Evolutionary conservation across 129 eudicot genomes (phyloP).

Genomic region (Mikania micrantha): DNA sequence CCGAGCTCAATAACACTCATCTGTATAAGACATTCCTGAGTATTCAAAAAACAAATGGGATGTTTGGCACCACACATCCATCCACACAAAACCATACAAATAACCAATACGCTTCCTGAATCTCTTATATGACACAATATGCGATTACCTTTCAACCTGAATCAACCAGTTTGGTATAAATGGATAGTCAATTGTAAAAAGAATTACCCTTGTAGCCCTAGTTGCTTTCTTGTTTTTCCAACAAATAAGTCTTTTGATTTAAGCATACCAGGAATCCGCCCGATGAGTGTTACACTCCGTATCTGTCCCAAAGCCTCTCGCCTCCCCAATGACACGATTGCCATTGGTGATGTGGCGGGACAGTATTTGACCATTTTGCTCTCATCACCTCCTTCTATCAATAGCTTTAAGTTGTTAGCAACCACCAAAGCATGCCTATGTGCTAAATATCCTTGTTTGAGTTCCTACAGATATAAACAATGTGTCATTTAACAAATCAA

Average conservation of each 20-base stretch:
- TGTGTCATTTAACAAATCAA: not conserved
- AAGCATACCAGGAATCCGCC: conserved; percentile 62
- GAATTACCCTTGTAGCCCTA: conserved; percentile 40
- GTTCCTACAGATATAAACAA: conserved; percentile 38
- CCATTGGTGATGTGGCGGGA: conserved; percentile 46
- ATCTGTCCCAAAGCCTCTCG: conserved; percentile 47
- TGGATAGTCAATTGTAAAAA: not conserved
- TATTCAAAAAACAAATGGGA: not conserved
- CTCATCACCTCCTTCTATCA: conserved; percentile 34
- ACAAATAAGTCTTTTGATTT: conserved; percentile 76
- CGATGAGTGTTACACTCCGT: conserved; percentile 36
- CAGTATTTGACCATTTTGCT: conserved; percentile 35
- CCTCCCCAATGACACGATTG: conserved; percentile 59
- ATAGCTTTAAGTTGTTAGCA: conserved; percentile 44
- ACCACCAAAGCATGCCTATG: conserved; percentile 47
- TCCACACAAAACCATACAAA: not conserved
- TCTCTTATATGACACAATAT: not conserved
- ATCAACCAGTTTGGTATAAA: conserved; percentile 2
- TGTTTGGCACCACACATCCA: not conserved
- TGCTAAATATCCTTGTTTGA: conserved; percentile 73
- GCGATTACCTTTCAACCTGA: not conserved
- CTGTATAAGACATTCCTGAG: not conserved
- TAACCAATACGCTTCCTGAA: not conserved
- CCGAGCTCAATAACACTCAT: conserved; percentile 2
- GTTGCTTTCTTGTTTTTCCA: conserved; percentile 53